A percentile compares a stretch with the other conserved stretches of the same genome.
These are phyloP conservation scores for Leccinum truebloodii DNA, from an alignment of 768 basidiomycete species.

Conservation along the genomic window DNA sequence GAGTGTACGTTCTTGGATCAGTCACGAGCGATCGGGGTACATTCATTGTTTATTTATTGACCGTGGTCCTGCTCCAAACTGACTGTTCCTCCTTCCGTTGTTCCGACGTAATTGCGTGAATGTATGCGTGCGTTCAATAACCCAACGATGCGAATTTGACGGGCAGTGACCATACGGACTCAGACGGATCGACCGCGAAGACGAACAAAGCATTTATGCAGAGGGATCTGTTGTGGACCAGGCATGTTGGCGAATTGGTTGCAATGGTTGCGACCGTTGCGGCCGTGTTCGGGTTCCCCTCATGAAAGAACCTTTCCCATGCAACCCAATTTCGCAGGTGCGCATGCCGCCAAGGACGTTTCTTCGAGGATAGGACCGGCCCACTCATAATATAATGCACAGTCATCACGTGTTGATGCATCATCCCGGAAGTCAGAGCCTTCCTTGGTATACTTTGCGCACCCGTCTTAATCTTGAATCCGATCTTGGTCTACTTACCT, in stretches of 20 bases:
- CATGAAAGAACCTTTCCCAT: not conserved
- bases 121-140: conserved; percentile 30
- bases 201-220: conserved; percentile 42
- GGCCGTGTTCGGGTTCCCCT: not conserved
- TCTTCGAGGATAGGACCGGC: not conserved
- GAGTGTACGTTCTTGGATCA: conserved; percentile 65
- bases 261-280: not conserved
- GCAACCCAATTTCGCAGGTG: not conserved
- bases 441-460: not conserved
- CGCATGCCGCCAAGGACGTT: not conserved
- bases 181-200: conserved; percentile 35
- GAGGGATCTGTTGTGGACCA: not conserved
- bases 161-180: conserved; percentile 33
- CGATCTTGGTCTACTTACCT: not conserved
- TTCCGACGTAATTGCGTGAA: no score
- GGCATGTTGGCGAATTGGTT: not conserved
- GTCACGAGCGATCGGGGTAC: conserved; percentile 64
- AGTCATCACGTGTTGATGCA: not conserved
- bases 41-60: conserved; percentile 14
- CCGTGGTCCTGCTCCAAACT: not conserved
- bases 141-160: conserved; percentile 72
- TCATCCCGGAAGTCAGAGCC: not conserved
- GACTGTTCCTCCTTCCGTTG: not conserved
- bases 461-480: not conserved
- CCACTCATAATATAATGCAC: not conserved